Percentiles rank a stretch among this genome's conserved stretches.
These are phyloP conservation scores for Brachypodium distachyon DNA, from an alignment of 202 grass and related monocot species.

Conservation along the genomic window DNA sequence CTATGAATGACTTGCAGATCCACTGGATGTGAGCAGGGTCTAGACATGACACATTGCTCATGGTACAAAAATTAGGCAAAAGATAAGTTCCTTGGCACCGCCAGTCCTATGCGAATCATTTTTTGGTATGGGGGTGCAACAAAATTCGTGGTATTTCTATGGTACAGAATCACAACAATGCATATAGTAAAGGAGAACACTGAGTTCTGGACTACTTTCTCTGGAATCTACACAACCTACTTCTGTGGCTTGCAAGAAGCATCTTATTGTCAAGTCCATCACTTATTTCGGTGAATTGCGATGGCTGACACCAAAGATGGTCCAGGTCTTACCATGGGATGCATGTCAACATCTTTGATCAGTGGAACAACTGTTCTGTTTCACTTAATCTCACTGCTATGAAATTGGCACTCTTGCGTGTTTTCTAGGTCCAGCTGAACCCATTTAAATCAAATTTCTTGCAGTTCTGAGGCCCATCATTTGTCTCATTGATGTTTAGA, in stretches of 20 bases:
- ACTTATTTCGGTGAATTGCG: constrained; percentile 30
- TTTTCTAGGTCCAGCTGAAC: constrained; percentile 66
- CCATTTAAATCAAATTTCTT: constrained; percentile 94
- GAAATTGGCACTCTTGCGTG: background rate
- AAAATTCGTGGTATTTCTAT: constrained; percentile 37
- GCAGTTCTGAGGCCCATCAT: constrained; percentile 36
- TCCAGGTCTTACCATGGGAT: background rate
- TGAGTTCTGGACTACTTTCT: constrained; percentile 12
- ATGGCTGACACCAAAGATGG: background rate
- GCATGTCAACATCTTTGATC: background rate
- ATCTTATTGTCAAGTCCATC: constrained; percentile 22
- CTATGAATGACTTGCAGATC: background rate
- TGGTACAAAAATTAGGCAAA: background rate
- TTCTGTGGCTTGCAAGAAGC: constrained; percentile 17
- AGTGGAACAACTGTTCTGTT: background rate
- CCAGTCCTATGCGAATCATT: background rate
- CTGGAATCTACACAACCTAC: constrained; percentile 12
- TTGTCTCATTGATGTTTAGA: constrained; percentile 63
- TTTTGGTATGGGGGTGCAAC: background rate
- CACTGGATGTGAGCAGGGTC: background rate
- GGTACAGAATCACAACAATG: constrained; percentile 22
- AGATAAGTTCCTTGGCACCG: background rate
- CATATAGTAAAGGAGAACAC: constrained; percentile 13
- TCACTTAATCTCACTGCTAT: background rate
- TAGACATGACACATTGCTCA: background rate